A percentile compares a stretch with the other conserved stretches of the same genome.
Evolutionary conservation across 176 grass and related monocot genomes (phyloP).

Genomic region (Triticum dicoccoides): DNA sequence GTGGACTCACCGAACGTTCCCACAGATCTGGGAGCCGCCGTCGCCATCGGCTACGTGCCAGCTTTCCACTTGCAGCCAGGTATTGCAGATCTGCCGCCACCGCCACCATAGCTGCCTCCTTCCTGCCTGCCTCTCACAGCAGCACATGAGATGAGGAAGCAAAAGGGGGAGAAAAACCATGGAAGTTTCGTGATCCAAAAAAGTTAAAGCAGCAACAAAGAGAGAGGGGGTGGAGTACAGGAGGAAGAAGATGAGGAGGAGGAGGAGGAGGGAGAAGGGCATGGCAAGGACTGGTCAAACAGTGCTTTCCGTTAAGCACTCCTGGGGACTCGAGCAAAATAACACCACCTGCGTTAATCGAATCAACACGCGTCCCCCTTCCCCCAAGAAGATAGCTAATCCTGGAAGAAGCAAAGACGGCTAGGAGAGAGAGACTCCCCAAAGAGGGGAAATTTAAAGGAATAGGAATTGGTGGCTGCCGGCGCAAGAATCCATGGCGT

Average conservation of each 20-base stretch:
- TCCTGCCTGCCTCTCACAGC: neutral
- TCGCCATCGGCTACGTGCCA: neutral
- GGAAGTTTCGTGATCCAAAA: neutral
- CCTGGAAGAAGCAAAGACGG: constrained; percentile 29
- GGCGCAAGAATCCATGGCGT: constrained; percentile 30
- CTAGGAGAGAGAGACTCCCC: neutral
- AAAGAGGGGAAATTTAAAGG: neutral
- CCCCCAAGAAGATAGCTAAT: constrained; percentile 15
- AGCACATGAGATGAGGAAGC: constrained; percentile 25
- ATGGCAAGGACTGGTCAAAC: constrained; percentile 45
- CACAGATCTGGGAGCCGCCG: constrained; percentile 37
- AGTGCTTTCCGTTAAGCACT: constrained; percentile 49
- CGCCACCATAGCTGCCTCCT: constrained; percentile 1
- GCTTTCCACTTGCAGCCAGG: neutral
- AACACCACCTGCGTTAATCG: constrained; percentile 18
- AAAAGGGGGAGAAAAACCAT: neutral
- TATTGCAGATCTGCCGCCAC: constrained; percentile 19
- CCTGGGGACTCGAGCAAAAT: constrained; percentile 29
- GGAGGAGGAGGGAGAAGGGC: neutral
- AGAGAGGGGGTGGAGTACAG: neutral
- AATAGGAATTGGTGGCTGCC: neutral
- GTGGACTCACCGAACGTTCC: constrained; percentile 14
- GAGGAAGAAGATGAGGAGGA: neutral
- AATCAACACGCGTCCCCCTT: constrained; percentile 34
- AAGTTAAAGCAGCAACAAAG: neutral